These are phyloP conservation scores for Ilyonectria sp. DNA, from an alignment of 2,329 filamentous ascomycete species.

Conservation along the genomic window DNA sequence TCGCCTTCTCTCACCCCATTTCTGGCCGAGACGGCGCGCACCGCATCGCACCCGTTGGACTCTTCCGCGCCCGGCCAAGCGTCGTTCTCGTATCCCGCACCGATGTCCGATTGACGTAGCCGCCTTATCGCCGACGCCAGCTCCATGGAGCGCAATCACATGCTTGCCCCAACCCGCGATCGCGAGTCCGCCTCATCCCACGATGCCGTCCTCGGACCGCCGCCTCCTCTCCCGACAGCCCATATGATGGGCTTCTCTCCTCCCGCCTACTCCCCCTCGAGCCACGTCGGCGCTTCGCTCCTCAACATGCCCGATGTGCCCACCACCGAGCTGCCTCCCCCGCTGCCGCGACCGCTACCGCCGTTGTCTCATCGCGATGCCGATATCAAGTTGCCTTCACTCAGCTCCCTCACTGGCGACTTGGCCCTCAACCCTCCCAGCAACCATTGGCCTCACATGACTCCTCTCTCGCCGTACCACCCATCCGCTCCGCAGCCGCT, in stretches of 20 bases:
- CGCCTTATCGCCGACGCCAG: conserved; percentile 48
- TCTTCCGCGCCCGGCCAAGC: neutral
- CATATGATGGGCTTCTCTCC: conserved; percentile 45
- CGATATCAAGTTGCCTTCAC: conserved; percentile 53
- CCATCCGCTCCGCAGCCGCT: conserved; percentile 40
- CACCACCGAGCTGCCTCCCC: conserved; percentile 43
- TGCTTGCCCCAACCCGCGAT: conserved; percentile 53
- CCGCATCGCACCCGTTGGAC: neutral
- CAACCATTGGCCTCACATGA: conserved; percentile 63
- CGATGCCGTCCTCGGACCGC: conserved; percentile 47
- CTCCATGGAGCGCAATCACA: conserved; percentile 63
- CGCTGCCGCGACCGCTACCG: conserved; percentile 39
- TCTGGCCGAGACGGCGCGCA: conserved; percentile 1
- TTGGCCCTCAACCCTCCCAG: conserved; percentile 45
- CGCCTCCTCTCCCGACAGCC: conserved; percentile 45
- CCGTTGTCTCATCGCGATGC: conserved; percentile 45
- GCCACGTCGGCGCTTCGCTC: conserved; percentile 36
- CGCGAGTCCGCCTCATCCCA: conserved; percentile 43
- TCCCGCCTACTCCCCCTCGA: conserved; percentile 43
- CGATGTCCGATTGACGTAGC: conserved; percentile 48
- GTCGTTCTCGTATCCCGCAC: conserved; percentile 30
- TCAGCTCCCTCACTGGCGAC: conserved; percentile 54
- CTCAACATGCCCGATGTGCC: conserved; percentile 51
- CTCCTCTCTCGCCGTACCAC: conserved; percentile 64
- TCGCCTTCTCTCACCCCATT: neutral